A percentile compares a stretch with the other conserved stretches of the same genome.
Evolutionary conservation across 441 rosid species (phyloP).

Genomic region (Aquilaria agallochum): DNA sequence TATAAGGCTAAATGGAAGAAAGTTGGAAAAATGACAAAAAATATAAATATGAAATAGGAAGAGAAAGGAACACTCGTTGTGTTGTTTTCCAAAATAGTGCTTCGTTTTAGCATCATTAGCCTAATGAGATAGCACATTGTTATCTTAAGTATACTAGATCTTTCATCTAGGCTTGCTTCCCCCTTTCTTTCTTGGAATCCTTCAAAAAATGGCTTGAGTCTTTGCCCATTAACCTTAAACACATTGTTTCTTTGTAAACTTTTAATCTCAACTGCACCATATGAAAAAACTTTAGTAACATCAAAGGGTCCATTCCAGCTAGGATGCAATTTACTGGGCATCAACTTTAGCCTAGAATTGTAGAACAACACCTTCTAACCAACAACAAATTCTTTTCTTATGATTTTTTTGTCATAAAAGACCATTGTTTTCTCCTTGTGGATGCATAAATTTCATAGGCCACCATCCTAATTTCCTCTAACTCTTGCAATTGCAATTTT

Average conservation of each 20-base stretch:
- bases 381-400: too few relatives aligned
- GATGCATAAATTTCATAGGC: background rate
- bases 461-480: background rate
- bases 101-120: background rate
- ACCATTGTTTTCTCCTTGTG: too few relatives aligned
- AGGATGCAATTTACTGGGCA: background rate
- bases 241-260: background rate
- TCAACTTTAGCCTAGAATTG: background rate
- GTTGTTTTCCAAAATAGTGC: background rate
- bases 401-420: too few relatives aligned
- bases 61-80: too few relatives aligned
- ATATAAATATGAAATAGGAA: too few relatives aligned
- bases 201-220: background rate
- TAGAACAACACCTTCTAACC: background rate
- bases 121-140: background rate
- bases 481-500: background rate
- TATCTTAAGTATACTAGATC: background rate
- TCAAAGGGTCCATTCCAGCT: conserved; percentile 1
- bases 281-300: conserved; percentile 2
- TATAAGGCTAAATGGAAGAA: too few relatives aligned
- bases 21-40: too few relatives aligned
- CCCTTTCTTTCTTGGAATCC: background rate
- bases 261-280: background rate
- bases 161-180: background rate
- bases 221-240: background rate